phyloP scores from a whole-genome alignment of 352 stramenopile species.

The Blastocystis sp. region DNA sequence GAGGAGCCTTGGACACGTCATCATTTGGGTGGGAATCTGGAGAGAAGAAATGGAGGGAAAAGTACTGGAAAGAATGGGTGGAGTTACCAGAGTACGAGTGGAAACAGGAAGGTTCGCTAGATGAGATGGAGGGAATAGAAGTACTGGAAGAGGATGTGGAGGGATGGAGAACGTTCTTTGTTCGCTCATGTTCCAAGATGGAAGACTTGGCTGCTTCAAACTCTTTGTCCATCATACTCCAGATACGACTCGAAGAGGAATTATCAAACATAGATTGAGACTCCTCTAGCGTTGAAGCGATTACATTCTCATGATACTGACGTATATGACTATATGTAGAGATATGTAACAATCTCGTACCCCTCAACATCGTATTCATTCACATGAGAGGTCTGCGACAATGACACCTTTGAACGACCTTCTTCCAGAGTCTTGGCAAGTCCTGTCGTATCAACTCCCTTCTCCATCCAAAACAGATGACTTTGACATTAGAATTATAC shows the following conservation, averaged over 20 bases:
- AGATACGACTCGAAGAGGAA: not conserved
- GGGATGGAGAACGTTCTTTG: not conserved
- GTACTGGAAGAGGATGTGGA: not conserved
- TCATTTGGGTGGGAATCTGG: not conserved
- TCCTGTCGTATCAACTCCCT: not conserved
- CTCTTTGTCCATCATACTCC: constrained; percentile 45
- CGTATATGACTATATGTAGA: not conserved
- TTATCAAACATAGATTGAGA: not conserved
- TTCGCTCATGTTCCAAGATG: constrained; percentile 7
- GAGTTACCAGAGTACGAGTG: not conserved
- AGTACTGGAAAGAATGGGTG: constrained; percentile 3
- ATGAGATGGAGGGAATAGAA: not conserved
- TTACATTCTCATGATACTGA: constrained; percentile 33
- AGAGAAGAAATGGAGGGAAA: not conserved
- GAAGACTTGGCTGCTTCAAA: not conserved
- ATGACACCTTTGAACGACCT: not conserved
- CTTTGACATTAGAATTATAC: not conserved
- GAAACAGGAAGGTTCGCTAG: constrained; percentile 20
- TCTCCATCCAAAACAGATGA: constrained; percentile 46
- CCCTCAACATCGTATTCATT: constrained; percentile 46
- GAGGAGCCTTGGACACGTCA: not conserved
- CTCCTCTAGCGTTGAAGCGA: not conserved
- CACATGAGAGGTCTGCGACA: not conserved
- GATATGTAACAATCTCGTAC: not conserved
- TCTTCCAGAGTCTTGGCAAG: constrained; percentile 25